Evolutionary conservation across 2,329 filamentous ascomycete species (phyloP).

Genomic region (Fusarium sp.): DNA sequence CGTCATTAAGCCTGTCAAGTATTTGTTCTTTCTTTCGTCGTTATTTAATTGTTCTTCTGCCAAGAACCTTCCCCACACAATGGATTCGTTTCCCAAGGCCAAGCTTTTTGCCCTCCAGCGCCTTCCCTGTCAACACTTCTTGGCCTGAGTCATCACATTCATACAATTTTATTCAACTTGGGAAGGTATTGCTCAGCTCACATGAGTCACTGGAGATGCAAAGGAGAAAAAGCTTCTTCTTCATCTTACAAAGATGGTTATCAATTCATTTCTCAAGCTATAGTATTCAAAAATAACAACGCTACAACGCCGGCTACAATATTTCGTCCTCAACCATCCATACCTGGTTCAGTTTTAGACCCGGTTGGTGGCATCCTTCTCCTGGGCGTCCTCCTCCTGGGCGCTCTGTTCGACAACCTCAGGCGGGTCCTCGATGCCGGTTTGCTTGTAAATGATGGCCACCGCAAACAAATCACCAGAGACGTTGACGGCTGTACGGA

Average conservation of each 20-base stretch:
- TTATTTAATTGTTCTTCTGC: not conserved
- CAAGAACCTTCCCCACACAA: conserved; percentile 7
- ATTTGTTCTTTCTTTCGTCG: not conserved
- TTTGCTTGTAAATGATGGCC: conserved; percentile 43
- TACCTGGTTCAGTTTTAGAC: conserved; percentile 15
- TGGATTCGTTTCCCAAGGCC: not conserved
- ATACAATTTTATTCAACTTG: not conserved
- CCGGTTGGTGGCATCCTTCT: conserved; percentile 35
- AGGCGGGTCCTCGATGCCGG: conserved; percentile 37
- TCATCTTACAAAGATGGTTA: not conserved
- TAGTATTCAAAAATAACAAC: conserved; percentile 2
- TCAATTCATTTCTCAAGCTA: conserved; percentile 6
- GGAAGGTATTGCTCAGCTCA: not conserved
- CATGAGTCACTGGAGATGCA: not conserved
- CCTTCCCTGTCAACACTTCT: conserved; percentile 13
- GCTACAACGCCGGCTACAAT: conserved; percentile 21
- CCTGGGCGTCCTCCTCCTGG: conserved; percentile 16
- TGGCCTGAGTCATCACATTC: conserved; percentile 10
- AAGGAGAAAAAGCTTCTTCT: not conserved
- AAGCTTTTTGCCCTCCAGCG: conserved; percentile 16
- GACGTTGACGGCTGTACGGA: conserved; percentile 64
- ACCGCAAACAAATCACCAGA: conserved; percentile 58
- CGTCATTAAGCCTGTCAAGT: accelerated
- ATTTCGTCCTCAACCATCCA: not conserved
- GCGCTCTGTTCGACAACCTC: conserved; percentile 35